phyloP scores from a whole-genome alignment of 306 rosid genomes.

The Heteromeles arbutifolia region DNA sequence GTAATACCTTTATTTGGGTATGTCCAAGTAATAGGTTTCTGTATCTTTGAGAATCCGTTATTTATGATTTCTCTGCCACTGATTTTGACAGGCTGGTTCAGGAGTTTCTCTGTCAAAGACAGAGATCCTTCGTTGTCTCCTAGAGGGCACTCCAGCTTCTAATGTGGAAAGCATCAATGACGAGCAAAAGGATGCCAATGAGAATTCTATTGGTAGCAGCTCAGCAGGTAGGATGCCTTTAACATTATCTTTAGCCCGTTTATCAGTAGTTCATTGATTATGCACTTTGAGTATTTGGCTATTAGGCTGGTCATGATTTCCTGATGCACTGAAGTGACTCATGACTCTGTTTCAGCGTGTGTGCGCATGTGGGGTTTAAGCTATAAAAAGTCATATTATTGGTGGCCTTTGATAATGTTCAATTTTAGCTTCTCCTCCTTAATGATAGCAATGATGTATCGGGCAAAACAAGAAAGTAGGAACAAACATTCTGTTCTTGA shows the following conservation, averaged over 20 bases:
- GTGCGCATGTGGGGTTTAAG: neutral
- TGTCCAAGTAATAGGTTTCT: neutral
- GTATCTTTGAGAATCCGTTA: neutral
- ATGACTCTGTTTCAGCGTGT: neutral
- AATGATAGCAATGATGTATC: too few species aligned
- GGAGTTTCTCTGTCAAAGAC: constrained; percentile 55
- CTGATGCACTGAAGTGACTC: neutral
- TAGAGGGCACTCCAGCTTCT: constrained; percentile 77
- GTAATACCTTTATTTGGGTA: neutral
- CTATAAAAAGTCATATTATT: neutral
- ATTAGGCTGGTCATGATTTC: neutral
- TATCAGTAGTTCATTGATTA: neutral
- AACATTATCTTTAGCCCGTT: neutral
- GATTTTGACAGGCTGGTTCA: constrained; percentile 45
- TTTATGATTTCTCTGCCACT: constrained; percentile 9
- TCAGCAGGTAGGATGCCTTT: constrained; percentile 34
- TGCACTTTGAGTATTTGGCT: neutral
- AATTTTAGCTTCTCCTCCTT: neutral
- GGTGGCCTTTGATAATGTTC: neutral
- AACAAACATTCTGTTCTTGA: too few species aligned
- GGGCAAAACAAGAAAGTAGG: too few species aligned
- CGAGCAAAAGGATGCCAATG: constrained; percentile 43
- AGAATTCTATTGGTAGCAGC: constrained; percentile 20
- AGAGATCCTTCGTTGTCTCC: constrained; percentile 43
- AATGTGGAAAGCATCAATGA: constrained; percentile 28